These are phyloP conservation scores for Artomyces pyxidatus DNA, from an alignment of 768 basidiomycete species.

Conservation along the genomic window DNA sequence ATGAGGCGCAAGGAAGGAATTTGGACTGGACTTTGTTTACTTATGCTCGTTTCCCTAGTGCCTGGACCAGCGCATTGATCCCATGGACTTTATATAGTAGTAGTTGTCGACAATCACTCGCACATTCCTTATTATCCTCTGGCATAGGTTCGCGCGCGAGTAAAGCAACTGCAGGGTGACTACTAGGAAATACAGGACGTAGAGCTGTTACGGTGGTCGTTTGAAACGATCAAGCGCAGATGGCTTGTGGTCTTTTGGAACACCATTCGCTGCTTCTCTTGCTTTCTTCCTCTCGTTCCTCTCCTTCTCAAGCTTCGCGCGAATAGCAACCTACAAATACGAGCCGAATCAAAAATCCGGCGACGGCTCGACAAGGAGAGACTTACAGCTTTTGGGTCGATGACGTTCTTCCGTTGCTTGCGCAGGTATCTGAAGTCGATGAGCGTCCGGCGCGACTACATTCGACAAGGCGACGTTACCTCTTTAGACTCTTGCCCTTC, in stretches of 20 bases:
- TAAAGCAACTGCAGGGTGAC: background rate
- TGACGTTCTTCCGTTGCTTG: conserved; percentile 92
- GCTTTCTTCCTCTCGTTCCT: conserved; percentile 24
- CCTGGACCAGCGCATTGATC: background rate
- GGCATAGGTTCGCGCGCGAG: background rate
- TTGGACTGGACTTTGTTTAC: background rate
- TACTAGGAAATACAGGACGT: background rate
- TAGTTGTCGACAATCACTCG: background rate
- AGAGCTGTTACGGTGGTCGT: conserved; percentile 6
- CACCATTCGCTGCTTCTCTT: conserved; percentile 19
- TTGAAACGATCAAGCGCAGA: conserved; percentile 35
- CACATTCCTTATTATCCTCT: conserved; percentile 4
- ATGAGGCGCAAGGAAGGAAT: background rate
- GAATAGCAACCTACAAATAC: conserved; percentile 34
- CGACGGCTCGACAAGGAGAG: conserved; percentile 1
- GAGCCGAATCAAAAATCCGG: conserved; percentile 18
- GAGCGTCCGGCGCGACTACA: no score
- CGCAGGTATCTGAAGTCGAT: conserved; percentile 46
- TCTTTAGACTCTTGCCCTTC: conserved; percentile 78
- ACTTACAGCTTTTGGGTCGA: conserved; percentile 72
- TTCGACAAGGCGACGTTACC: conserved; percentile 31
- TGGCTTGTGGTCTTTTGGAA: conserved; percentile 18
- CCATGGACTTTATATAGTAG: background rate
- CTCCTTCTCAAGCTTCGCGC: conserved; percentile 32
- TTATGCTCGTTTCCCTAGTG: background rate